phyloP scores from a whole-genome alignment of 148 eudicot species.

The Nyssa sinensis region DNA sequence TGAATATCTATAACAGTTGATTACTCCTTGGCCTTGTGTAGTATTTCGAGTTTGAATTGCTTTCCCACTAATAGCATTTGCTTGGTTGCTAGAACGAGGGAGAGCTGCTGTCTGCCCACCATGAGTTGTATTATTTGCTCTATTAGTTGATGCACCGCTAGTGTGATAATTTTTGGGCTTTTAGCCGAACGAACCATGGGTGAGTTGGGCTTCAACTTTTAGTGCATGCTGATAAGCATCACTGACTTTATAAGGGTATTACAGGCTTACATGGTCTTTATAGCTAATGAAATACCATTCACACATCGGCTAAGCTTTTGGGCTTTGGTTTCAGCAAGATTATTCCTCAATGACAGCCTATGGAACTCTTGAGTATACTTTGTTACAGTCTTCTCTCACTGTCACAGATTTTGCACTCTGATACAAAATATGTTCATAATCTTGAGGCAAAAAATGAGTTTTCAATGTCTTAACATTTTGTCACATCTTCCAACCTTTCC shows the following conservation, averaged over 20 bases:
- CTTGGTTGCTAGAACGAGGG: not conserved
- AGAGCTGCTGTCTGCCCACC: not conserved
- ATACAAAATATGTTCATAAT: too few relatives aligned
- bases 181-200: not conserved
- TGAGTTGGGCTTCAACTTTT: not conserved
- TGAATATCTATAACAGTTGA: not conserved
- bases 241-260: not conserved
- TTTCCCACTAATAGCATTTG: not conserved
- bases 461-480: too few relatives aligned
- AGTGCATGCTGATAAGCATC: not conserved
- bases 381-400: not conserved
- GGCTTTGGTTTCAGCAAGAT: not conserved
- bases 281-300: not conserved
- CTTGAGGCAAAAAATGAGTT: too few relatives aligned
- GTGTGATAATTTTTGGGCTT: too few relatives aligned
- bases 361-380: not conserved
- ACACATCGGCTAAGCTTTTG: not conserved
- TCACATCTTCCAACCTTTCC: too few relatives aligned
- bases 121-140: not conserved
- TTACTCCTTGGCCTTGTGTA: not conserved
- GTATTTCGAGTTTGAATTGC: not conserved
- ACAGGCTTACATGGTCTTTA: not conserved
- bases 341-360: not conserved
- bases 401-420: too few relatives aligned
- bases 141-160: not conserved